phyloP scores from a whole-genome alignment of 2,329 filamentous ascomycete genomes.

The Pseudogymnoascus pannorum region DNA sequence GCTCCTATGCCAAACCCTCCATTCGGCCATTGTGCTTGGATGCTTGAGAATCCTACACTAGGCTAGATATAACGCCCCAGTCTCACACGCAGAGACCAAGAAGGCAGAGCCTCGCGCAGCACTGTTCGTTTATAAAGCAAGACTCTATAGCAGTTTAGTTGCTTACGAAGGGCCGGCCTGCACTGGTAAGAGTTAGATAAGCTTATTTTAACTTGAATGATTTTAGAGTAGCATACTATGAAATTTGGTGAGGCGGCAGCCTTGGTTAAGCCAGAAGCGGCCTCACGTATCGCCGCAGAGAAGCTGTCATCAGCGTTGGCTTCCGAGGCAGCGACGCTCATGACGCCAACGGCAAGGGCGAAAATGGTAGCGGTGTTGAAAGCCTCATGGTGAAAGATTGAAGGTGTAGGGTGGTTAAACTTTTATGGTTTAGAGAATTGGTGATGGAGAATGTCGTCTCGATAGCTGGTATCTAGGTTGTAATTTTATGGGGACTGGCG shows the following conservation, averaged over 20 bases:
- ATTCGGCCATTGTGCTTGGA: neutral
- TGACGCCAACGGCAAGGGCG: constrained; percentile 26
- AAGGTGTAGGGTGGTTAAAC: neutral
- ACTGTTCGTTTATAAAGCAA: neutral
- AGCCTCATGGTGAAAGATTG: neutral
- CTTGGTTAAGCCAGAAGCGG: no score
- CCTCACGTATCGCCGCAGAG: no score
- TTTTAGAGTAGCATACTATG: no score
- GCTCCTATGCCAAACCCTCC: neutral
- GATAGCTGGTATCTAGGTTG: neutral
- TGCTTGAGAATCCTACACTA: neutral
- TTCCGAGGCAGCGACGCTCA: no score
- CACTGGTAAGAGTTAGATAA: neutral
- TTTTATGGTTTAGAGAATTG: neutral
- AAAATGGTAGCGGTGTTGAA: constrained; percentile 20
- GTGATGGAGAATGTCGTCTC: neutral
- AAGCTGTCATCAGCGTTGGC: no score
- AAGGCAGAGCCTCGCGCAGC: neutral
- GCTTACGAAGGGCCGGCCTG: neutral
- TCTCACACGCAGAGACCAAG: neutral
- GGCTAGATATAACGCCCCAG: neutral
- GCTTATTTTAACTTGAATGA: constrained; percentile 34
- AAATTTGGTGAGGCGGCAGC: no score
- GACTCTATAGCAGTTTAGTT: neutral
- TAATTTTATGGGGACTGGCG: neutral